A percentile compares a stretch with the other conserved stretches of the same genome.
Conservation (phyloP, 176 grass and related monocot species). For the Carex myosuroides region DNA sequence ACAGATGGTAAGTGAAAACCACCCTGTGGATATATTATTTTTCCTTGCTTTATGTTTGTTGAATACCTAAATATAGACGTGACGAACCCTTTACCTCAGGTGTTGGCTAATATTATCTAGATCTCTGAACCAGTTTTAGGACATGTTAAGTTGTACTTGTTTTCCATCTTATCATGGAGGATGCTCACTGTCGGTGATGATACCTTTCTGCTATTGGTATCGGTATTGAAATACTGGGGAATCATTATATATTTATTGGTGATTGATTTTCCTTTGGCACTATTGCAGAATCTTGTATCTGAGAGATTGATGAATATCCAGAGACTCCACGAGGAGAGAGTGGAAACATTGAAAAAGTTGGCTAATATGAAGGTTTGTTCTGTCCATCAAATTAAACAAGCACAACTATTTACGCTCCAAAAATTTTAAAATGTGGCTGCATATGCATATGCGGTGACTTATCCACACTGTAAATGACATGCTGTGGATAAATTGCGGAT, state of each 20-base stretch:
- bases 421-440: no score
- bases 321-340: conserved; percentile 82
- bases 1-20: conserved; percentile 47
- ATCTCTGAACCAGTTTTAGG: background rate
- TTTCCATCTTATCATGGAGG: background rate
- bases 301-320: conserved; percentile 61
- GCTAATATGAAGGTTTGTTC: conserved; percentile 66
- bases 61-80: background rate
- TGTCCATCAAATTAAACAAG: background rate
- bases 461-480: no score
- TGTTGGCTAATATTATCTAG: background rate
- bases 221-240: background rate
- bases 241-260: background rate
- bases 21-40: background rate
- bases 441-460: no score
- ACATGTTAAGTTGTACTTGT: background rate
- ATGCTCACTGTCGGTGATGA: background rate
- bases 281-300: conserved; percentile 51
- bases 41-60: background rate
- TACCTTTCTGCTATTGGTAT: background rate
- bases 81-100: background rate
- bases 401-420: background rate
- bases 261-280: conserved; percentile 19
- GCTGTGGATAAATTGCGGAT: no score
- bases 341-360: conserved; percentile 75